Evolutionary conservation across 179 eudicot genomes (phyloP).

Genomic region (Corrigiola litoralis): DNA sequence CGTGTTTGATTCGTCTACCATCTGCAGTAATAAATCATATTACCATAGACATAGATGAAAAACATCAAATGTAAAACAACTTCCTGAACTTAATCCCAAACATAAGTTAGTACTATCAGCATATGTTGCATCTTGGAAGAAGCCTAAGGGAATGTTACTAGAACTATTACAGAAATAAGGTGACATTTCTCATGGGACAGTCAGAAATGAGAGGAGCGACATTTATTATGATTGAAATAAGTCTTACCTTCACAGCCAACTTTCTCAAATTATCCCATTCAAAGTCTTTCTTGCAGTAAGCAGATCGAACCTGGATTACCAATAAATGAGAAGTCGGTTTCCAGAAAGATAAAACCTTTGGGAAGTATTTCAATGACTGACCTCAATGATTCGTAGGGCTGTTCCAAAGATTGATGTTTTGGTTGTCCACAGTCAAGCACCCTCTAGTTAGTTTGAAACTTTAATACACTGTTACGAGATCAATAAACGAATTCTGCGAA

Average conservation of each 20-base stretch:
- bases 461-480: too few species aligned
- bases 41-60: neutral
- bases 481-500: neutral
- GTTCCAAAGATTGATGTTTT: slow-evolving; percentile 9
- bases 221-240: neutral
- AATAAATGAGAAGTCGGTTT: slow-evolving; percentile 1
- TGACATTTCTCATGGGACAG: neutral
- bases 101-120: too few species aligned
- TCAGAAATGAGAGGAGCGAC: neutral
- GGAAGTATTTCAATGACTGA: slow-evolving; percentile 23
- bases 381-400: slow-evolving; percentile 92
- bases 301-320: slow-evolving; percentile 68
- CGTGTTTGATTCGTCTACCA: slow-evolving; percentile 70
- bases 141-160: neutral
- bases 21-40: slow-evolving; percentile 39
- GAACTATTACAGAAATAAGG: neutral
- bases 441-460: slow-evolving; percentile 10
- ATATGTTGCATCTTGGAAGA: neutral
- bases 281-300: slow-evolving; percentile 77
- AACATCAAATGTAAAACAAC: neutral
- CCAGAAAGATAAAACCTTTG: neutral
- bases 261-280: slow-evolving; percentile 85
- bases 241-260: slow-evolving; percentile 50
- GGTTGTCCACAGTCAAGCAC: neutral
- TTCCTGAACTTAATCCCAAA: too few species aligned